Conservation (phyloP, 75 land plant species). For the Chamaecyparis obtusa region DNA sequence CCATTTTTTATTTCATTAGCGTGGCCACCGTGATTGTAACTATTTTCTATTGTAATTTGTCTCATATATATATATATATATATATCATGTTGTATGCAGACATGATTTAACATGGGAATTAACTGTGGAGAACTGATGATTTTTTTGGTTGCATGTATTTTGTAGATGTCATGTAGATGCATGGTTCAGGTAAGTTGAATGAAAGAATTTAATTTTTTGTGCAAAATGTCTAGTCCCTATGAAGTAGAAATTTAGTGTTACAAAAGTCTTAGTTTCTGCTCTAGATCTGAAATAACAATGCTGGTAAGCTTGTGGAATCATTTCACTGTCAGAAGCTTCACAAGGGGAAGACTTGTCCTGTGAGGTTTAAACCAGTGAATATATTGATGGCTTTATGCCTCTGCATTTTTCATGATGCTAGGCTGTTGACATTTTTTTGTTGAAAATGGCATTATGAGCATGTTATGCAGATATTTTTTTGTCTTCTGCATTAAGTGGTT, state of each 20-base stretch:
- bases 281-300: not conserved
- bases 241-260: not conserved
- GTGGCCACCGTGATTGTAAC: not conserved
- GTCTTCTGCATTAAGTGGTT: not conserved
- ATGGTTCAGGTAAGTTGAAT: not conserved
- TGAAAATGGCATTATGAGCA: not conserved
- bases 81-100: not conserved
- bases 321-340: conserved; percentile 15
- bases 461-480: not conserved
- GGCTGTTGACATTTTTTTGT: not conserved
- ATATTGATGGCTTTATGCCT: conserved; percentile 14
- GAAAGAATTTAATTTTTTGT: not conserved
- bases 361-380: conserved; percentile 16
- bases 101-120: not conserved
- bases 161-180: not conserved
- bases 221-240: not conserved
- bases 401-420: conserved; percentile 2
- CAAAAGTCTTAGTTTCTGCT: not conserved
- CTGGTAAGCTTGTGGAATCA: not conserved
- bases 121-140: not conserved
- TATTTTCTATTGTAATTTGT: not conserved
- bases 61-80: not conserved
- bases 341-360: conserved; percentile 9
- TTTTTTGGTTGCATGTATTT: not conserved
- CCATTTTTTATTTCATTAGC: not conserved